A percentile compares a stretch with the other conserved stretches of the same genome.
phyloP scores from a whole-genome alignment of 2,329 filamentous ascomycete genomes.

The Stagonosporopsis cucurbitacearum region DNA sequence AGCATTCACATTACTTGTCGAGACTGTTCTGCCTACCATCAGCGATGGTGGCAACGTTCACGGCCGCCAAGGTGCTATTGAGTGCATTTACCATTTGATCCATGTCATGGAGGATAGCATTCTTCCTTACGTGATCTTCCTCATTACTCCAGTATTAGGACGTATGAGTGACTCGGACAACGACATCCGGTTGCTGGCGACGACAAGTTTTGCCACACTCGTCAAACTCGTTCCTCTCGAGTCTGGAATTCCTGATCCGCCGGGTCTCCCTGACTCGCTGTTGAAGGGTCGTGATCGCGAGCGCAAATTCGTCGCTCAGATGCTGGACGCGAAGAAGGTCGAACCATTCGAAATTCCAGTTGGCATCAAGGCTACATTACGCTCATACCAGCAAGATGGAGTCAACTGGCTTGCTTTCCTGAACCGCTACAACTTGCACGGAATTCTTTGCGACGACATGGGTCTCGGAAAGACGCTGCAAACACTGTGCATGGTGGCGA shows the following conservation, averaged over 20 bases:
- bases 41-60: conserved; percentile 88
- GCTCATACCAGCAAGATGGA: conserved; percentile 97
- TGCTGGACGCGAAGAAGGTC: conserved; percentile 95
- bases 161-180: conserved; percentile 99
- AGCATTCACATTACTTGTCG: conserved; percentile 94
- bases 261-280: conserved; percentile 86
- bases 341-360: conserved; percentile 93
- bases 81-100: conserved; percentile 95
- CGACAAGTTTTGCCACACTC: conserved; percentile 94
- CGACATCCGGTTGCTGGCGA: conserved; percentile 91
- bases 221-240: conserved; percentile 97
- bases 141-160: conserved; percentile 94
- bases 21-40: conserved; percentile 90
- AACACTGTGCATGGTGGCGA: conserved; percentile 96
- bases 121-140: conserved; percentile 96
- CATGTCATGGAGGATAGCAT: conserved; percentile 98
- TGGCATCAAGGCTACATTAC: conserved; percentile 93
- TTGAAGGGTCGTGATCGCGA: conserved; percentile 91
- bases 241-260: conserved; percentile 95
- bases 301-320: conserved; percentile 94
- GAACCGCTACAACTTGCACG: conserved; percentile 96
- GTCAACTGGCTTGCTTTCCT: conserved; percentile 99
- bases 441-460: conserved; percentile 99
- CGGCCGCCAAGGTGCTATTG: conserved; percentile 90
- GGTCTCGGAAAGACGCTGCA: conserved; percentile 97